Evolutionary conservation across 2,329 filamentous ascomycete genomes (phyloP).

Genomic region (Zasmidium citrigriseum): DNA sequence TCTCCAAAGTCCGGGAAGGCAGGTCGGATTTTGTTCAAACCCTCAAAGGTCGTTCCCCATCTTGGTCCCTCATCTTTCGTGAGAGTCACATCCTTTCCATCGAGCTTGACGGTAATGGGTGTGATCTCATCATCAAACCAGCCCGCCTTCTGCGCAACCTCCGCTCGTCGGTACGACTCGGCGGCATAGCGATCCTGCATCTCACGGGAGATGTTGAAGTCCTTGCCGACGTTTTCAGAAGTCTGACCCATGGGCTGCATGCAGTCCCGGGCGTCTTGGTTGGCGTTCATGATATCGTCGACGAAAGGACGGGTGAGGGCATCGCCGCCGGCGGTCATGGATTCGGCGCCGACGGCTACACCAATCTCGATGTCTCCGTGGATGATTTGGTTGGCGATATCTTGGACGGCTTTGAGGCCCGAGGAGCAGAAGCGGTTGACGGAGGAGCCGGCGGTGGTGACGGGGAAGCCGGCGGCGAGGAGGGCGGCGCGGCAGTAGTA

Average conservation of each 20-base stretch:
- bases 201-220: conserved; percentile 82
- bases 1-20: conserved; percentile 91
- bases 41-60: conserved; percentile 83
- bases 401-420: conserved; percentile 90
- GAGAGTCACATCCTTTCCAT: conserved; percentile 74
- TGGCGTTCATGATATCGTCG: conserved; percentile 68
- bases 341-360: conserved; percentile 83
- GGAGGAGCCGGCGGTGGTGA: conserved; percentile 77
- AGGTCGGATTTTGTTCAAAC: conserved; percentile 78
- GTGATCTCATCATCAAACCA: conserved; percentile 94
- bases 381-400: conserved; percentile 86
- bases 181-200: conserved; percentile 82
- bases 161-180: conserved; percentile 84
- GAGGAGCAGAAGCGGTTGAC: conserved; percentile 98
- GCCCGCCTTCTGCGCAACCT: conserved; percentile 85
- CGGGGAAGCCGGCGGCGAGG: conserved; percentile 90
- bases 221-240: conserved; percentile 88
- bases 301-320: conserved; percentile 72
- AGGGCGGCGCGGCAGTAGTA: conserved; percentile 89
- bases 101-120: conserved; percentile 77
- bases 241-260: conserved; percentile 98
- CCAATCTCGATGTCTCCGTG: conserved; percentile 82
- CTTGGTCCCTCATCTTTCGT: conserved; percentile 88
- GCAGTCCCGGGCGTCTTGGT: conserved; percentile 80
- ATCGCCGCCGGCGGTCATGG: conserved; percentile 77